Percentiles rank a stretch among this genome's conserved stretches.
phyloP scores from a whole-genome alignment of 1,284 basidiomycete species.

The Coniferiporia sulphurascens region DNA sequence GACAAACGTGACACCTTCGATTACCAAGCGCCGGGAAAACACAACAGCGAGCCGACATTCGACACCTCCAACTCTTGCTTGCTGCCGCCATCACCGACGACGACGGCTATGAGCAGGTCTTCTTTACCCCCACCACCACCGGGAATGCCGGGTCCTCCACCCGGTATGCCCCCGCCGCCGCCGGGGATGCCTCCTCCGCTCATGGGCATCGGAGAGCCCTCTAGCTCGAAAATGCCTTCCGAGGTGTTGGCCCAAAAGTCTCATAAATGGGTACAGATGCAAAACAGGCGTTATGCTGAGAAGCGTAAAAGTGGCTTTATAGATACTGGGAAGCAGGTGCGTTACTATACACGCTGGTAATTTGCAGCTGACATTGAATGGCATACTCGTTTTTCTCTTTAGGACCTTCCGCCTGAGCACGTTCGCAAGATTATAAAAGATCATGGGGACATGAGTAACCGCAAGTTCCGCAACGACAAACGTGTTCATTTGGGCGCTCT shows the following conservation, averaged over 20 bases:
- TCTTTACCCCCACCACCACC: conserved; percentile 58
- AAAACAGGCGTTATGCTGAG: conserved; percentile 86
- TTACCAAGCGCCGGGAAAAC: background rate
- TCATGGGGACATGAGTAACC: conserved; percentile 95
- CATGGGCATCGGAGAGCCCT: conserved; percentile 33
- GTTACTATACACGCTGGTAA: conserved; percentile 23
- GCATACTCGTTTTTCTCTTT: conserved; percentile 17
- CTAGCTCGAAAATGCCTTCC: conserved; percentile 60
- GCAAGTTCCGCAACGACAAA: conserved; percentile 98
- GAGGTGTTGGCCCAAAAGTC: conserved; percentile 82
- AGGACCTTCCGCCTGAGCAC: conserved; percentile 90
- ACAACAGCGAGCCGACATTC: background rate
- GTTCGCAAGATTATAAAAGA: conserved; percentile 98
- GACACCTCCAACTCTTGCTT: conserved; percentile 17
- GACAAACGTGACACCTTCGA: background rate
- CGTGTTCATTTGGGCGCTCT: conserved; percentile 96
- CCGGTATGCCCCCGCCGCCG: conserved; percentile 42
- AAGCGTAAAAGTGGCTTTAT: conserved; percentile 85
- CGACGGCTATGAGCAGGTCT: conserved; percentile 32
- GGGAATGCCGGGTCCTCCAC: conserved; percentile 56
- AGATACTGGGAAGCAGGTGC: conserved; percentile 90
- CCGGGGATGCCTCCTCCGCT: conserved; percentile 25
- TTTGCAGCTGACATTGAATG: conserved; percentile 20
- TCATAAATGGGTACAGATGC: conserved; percentile 92
- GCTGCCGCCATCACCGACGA: conserved; percentile 29